Conservation (phyloP, 139 green algal genomes). For the Chlamydomonas incerta region DNA sequence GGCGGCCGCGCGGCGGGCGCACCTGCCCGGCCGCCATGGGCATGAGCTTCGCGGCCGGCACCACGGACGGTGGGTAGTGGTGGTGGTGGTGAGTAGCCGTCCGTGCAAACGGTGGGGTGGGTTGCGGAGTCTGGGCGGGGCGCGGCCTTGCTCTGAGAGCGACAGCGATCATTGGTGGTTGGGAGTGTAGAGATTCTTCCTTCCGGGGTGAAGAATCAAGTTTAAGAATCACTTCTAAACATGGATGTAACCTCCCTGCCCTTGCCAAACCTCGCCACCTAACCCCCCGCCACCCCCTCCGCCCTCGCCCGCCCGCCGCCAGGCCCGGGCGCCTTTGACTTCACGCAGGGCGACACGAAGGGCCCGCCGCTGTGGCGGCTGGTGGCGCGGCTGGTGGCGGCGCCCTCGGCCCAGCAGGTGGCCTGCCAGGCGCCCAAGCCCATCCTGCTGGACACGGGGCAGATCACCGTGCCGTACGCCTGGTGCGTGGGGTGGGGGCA, state of each 20-base stretch:
- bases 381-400: conserved; percentile 69
- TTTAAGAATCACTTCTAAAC: no score
- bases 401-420: conserved; percentile 64
- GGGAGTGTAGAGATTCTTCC: no score
- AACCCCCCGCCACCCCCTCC: neutral
- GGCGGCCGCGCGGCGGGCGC: neutral
- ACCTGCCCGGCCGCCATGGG: conserved; percentile 88
- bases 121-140: no score
- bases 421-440: conserved; percentile 88
- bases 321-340: conserved; percentile 89
- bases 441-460: conserved; percentile 88
- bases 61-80: conserved; percentile 60
- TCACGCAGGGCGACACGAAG: conserved; percentile 82
- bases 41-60: conserved; percentile 89
- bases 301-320: neutral
- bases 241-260: neutral
- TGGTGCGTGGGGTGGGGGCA: conserved; percentile 62
- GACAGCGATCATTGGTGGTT: no score
- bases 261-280: no score
- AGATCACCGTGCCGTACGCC: conserved; percentile 77
- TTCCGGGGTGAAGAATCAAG: no score
- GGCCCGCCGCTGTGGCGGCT: conserved; percentile 82
- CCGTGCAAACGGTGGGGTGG: no score
- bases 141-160: no score
- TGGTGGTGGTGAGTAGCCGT: neutral